phyloP scores from a whole-genome alignment of 345 rosid genomes.

The Melastoma malabathricum region DNA sequence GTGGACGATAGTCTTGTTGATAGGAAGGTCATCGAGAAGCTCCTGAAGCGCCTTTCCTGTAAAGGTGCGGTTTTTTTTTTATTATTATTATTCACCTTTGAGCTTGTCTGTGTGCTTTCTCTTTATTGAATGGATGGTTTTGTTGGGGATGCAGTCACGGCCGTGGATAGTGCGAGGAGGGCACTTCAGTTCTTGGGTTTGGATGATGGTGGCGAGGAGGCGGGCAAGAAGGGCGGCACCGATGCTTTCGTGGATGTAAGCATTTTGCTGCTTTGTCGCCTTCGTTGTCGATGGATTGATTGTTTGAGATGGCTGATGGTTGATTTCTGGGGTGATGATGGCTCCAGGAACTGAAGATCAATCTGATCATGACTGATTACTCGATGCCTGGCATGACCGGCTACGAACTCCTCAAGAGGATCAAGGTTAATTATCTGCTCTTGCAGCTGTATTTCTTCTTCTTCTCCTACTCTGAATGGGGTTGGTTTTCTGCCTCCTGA shows the following conservation, averaged over 20 bases:
- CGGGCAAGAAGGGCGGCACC: neutral
- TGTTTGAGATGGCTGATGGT: neutral
- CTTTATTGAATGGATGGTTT: neutral
- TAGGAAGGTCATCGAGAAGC: constrained; percentile 60
- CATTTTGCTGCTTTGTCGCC: neutral
- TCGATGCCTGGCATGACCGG: constrained; percentile 35
- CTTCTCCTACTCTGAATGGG: neutral
- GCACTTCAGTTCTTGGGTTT: constrained; percentile 25
- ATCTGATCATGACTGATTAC: constrained; percentile 28
- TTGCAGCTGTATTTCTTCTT: neutral
- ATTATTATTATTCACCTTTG: neutral
- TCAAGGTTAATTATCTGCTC: constrained; percentile 10
- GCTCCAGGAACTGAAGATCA: constrained; percentile 41
- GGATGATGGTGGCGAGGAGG: constrained; percentile 10
- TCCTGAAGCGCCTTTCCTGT: constrained; percentile 65
- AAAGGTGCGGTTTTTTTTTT: constrained; percentile 31
- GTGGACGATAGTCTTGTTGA: constrained; percentile 83
- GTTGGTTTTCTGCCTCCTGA: neutral
- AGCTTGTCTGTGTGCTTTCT: neutral
- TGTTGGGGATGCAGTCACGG: constrained; percentile 18
- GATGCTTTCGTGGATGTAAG: neutral
- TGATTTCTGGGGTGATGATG: neutral
- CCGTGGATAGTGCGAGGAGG: constrained; percentile 19
- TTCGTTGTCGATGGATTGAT: neutral
- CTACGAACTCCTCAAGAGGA: constrained; percentile 24